Conservation (phyloP, 2,329 filamentous ascomycete genomes). For the Aureobasidium sp. region DNA sequence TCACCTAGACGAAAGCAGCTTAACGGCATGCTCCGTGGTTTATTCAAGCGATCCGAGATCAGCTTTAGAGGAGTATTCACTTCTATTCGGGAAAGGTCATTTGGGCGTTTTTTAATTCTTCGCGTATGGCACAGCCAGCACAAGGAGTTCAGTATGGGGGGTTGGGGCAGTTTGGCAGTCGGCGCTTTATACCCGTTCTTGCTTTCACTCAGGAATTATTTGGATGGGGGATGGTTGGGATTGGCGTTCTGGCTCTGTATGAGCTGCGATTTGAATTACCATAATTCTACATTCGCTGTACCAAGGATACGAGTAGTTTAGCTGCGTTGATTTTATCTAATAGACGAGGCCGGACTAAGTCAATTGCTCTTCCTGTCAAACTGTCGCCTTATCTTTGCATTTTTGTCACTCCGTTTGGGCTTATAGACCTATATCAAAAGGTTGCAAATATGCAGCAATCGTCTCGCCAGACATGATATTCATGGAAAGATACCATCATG, state of each 20-base stretch:
- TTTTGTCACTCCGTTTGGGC: too few relatives aligned
- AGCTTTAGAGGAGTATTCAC: background rate
- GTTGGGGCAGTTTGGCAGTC: background rate
- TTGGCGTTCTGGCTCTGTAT: background rate
- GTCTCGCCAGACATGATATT: background rate
- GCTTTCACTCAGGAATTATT: background rate
- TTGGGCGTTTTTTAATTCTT: conserved; percentile 7
- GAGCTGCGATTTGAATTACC: background rate
- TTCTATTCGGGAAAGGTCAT: background rate
- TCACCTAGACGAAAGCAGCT: background rate
- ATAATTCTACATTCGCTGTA: background rate
- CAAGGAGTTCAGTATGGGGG: background rate
- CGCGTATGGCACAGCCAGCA: background rate
- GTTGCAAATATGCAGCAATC: too few relatives aligned
- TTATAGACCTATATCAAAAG: too few relatives aligned
- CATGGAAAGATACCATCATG: background rate
- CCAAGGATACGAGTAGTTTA: background rate
- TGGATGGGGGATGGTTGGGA: background rate
- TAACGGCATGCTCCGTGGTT: background rate
- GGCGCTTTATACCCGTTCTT: conserved; percentile 14
- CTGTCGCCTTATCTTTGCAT: too few relatives aligned
- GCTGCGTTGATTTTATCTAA: background rate
- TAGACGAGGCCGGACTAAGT: background rate
- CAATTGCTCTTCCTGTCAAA: background rate
- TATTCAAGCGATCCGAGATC: background rate